Conservation (phyloP, 257 asterid genomes). For the Datura wrightii region DNA sequence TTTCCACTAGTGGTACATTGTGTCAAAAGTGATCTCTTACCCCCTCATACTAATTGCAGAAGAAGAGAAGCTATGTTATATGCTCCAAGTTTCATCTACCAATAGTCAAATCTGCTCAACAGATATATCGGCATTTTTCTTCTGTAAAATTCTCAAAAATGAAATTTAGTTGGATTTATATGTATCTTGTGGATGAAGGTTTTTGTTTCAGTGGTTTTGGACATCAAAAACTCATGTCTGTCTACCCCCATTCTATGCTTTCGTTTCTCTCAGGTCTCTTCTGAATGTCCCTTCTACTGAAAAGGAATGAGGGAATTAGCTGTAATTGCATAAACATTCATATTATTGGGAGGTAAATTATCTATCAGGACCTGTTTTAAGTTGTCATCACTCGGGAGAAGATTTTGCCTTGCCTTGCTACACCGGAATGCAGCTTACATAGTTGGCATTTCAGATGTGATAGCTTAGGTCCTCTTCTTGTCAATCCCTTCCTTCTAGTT, state of each 20-base stretch:
- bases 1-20: neutral
- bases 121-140: neutral
- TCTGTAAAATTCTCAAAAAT: neutral
- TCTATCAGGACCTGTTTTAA: neutral
- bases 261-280: neutral
- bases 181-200: constrained; percentile 4
- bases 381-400: neutral
- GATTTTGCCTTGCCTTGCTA: constrained; percentile 3
- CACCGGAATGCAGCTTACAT: neutral
- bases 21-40: neutral
- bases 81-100: neutral
- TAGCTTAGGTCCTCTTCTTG: neutral
- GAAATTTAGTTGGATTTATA: neutral
- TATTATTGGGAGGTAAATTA: constrained; percentile 12
- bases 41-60: constrained; percentile 39
- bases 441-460: neutral
- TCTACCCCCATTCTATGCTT: neutral
- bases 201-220: neutral
- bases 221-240: neutral
- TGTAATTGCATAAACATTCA: neutral
- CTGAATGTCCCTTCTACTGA: neutral
- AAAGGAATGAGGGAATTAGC: neutral
- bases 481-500: neutral
- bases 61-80: neutral
- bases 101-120: constrained; percentile 19